Percentiles rank a stretch among this genome's conserved stretches.
These are phyloP conservation scores for Anthoceros angustus DNA, from an alignment of 225 moss, liverwort and hornwort genomes.

Conservation along the genomic window DNA sequence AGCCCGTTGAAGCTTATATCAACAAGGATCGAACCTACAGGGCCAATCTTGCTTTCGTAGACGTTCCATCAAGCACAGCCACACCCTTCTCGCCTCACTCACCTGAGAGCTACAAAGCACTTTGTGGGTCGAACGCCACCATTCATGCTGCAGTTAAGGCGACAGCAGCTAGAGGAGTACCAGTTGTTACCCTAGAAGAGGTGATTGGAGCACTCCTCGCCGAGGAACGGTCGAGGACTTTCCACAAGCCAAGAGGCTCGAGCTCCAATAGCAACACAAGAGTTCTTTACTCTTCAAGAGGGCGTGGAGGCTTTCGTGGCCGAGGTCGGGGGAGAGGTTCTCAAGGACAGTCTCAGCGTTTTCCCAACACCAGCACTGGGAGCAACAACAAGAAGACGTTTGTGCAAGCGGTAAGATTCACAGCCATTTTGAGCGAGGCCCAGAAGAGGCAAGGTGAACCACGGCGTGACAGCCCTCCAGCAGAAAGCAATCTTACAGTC, in stretches of 20 bases:
- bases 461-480: background rate
- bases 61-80: background rate
- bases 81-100: background rate
- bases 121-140: background rate
- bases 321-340: background rate
- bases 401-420: slow-evolving; percentile 68
- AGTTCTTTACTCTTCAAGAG: background rate
- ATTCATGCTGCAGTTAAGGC: background rate
- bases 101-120: background rate
- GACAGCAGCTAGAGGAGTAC: background rate
- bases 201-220: background rate
- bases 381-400: slow-evolving; percentile 4
- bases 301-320: background rate
- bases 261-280: background rate
- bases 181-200: background rate
- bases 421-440: slow-evolving; percentile 86
- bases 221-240: background rate
- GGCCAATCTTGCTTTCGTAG: background rate
- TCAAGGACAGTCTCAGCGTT: background rate
- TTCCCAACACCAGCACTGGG: background rate
- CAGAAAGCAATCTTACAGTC: background rate
- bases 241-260: background rate
- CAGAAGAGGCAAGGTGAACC: background rate
- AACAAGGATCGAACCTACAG: background rate
- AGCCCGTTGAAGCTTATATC: background rate